These are phyloP conservation scores for Hericium rajendrae DNA, from an alignment of 768 basidiomycete species.

Conservation along the genomic window DNA sequence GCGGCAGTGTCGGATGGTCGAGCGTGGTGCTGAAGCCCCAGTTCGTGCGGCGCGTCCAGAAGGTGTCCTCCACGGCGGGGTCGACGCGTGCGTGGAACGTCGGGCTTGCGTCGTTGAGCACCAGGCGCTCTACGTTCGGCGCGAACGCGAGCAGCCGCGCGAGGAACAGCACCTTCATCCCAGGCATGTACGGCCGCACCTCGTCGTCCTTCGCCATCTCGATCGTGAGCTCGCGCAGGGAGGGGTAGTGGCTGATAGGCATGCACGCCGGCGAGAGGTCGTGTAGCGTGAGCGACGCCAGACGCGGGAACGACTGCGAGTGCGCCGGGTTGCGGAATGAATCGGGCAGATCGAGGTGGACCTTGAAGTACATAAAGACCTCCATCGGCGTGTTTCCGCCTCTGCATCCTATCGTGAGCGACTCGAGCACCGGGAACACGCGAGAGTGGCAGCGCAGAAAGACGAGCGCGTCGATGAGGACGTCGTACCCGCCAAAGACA, in stretches of 20 bases:
- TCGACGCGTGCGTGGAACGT: constrained; percentile 4
- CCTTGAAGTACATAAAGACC: constrained; percentile 1
- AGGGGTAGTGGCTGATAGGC: constrained; percentile 4
- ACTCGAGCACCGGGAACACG: constrained; percentile 1
- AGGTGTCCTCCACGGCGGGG: not conserved
- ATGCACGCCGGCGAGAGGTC: constrained; percentile 7
- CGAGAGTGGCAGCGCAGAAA: constrained; percentile 1
- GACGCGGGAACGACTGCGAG: constrained; percentile 4
- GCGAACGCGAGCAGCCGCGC: constrained; percentile 8
- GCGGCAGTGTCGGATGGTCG: not conserved
- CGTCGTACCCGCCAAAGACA: constrained; percentile 1
- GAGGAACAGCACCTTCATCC: constrained; percentile 3
- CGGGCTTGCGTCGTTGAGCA: constrained; percentile 3
- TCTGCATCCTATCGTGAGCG: constrained; percentile 2
- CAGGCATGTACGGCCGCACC: not conserved
- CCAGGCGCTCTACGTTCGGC: constrained; percentile 6
- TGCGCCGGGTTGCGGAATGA: not conserved
- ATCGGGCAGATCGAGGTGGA: not conserved
- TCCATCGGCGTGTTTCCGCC: not conserved
- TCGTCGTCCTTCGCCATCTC: not conserved
- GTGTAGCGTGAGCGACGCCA: constrained; percentile 4
- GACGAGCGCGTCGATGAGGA: constrained; percentile 1
- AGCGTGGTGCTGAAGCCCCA: not conserved
- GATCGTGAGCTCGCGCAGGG: constrained; percentile 8
- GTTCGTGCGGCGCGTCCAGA: constrained; percentile 1